These are phyloP conservation scores for Moricandia moricandioides DNA, from an alignment of 345 rosid genomes.

Conservation along the genomic window DNA sequence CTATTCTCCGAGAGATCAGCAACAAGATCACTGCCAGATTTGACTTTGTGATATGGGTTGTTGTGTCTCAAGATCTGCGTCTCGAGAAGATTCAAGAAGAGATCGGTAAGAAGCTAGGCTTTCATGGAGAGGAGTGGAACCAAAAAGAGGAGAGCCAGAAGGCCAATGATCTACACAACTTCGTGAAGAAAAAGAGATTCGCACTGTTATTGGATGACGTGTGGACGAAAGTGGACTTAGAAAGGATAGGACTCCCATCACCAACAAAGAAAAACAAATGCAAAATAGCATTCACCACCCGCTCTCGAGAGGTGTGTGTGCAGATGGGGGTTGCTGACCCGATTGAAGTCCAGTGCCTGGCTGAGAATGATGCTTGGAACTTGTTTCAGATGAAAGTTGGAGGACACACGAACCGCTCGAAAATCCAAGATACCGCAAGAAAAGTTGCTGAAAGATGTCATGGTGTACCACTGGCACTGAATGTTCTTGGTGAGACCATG, in stretches of 20 bases:
- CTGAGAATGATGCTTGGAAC: constrained; percentile 10
- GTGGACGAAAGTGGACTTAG: constrained; percentile 17
- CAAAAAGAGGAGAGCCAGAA: constrained; percentile 3
- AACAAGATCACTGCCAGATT: background rate
- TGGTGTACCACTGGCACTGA: constrained; percentile 42
- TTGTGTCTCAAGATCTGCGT: background rate
- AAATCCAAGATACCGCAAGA: constrained; percentile 19
- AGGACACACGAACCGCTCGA: background rate
- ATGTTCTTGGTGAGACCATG: constrained; percentile 37
- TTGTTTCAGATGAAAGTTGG: constrained; percentile 17
- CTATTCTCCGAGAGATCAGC: no score
- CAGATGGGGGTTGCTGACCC: constrained; percentile 13
- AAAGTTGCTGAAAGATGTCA: constrained; percentile 33
- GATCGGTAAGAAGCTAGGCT: constrained; percentile 7
- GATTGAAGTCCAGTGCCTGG: constrained; percentile 6
- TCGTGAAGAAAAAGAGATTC: background rate
- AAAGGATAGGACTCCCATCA: constrained; percentile 9
- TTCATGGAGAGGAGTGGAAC: constrained; percentile 4
- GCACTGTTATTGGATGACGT: constrained; percentile 22
- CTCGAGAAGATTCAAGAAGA: background rate
- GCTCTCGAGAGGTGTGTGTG: constrained; percentile 15
- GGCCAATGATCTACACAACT: background rate
- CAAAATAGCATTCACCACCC: constrained; percentile 27
- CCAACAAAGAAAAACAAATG: background rate
- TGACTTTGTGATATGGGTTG: background rate